phyloP scores from a whole-genome alignment of 2,329 filamentous ascomycete genomes.

The Alternaria triticimaculans region DNA sequence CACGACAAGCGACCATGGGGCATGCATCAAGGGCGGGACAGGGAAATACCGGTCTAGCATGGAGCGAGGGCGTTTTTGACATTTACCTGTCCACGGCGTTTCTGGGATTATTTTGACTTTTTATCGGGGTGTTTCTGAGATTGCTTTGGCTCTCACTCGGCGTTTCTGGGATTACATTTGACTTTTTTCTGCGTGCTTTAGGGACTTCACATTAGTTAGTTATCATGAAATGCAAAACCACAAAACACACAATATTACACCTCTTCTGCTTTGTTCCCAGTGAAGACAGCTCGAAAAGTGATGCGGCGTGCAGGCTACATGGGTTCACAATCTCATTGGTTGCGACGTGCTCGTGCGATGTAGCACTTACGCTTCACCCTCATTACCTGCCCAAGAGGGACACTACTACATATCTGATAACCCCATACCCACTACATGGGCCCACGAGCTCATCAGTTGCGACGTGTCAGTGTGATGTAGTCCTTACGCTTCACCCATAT shows the following conservation, averaged over 20 bases:
- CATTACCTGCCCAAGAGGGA: not conserved
- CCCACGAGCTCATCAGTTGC: not conserved
- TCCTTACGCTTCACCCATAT: not conserved
- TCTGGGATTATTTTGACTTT: not conserved
- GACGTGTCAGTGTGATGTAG: not conserved
- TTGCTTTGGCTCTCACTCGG: not conserved
- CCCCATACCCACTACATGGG: not conserved
- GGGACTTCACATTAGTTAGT: not conserved
- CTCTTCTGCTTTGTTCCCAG: not conserved
- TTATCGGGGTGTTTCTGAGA: not conserved
- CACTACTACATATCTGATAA: not conserved
- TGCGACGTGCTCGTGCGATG: not conserved
- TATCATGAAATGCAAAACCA: not conserved
- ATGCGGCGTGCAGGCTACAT: not conserved
- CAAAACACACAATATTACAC: not conserved
- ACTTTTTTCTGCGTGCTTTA: not conserved
- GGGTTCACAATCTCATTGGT: not conserved
- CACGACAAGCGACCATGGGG: not conserved
- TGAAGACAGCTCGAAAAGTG: not conserved
- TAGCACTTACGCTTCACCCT: not conserved
- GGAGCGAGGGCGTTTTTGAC: not conserved
- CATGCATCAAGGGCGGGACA: not conserved
- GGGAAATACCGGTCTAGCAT: not conserved
- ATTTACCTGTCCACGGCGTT: not conserved
- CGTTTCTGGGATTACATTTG: not conserved